Base-by-base conservation (phyloP, 1,284 basidiomycete species). In the Boletellus sp. region DNA sequence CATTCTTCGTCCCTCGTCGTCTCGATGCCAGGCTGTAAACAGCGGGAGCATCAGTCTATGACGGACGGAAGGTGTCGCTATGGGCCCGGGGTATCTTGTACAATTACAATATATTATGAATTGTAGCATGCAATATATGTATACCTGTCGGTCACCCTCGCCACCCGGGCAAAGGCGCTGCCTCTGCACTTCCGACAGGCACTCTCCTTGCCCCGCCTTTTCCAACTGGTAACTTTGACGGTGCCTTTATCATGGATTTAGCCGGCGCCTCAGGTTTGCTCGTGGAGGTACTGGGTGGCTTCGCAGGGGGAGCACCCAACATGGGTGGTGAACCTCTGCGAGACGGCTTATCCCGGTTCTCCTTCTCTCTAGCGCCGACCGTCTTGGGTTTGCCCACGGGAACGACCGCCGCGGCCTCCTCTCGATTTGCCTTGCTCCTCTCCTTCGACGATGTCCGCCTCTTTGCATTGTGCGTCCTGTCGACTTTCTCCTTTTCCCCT, bases 161-260 rank as follows among this genome's bases (percentile, higher is more conserved):
- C 68, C 65, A 66, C 0, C 67, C 66, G 2, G 67, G 64, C n/a
- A 66, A 49, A 36, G 72, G 68, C 10, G 80, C 80, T 30, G 81
- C 82, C 54, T 84, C 81, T 1, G 72, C 73, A 54, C 83, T 84
- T 54, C 77, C 75, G 24, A 84, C 67, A 7, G 74, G 79, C 32
- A 85, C 83, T 51, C 82, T 72, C 54, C 82, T 69, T 16, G 83
- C 75, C 10, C 78, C 80, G 37, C 75, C 73, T 52, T 61, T 71
- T 10, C 61, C 60, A 2, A 66, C 60, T 2, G 65, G 61, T 12
- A 70, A 41, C 47, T 70, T 72, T 21, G 51, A 2, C 21, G 60
- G 49, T 8, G 56, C 53, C 30, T 60, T 64, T 18, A 50, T 51
- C 18, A 57, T 61, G 5, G 57, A 40, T 38, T 60, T 65, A 16